Conservation (phyloP, 2,329 filamentous ascomycete species). For the Colletotrichum melonis region DNA sequence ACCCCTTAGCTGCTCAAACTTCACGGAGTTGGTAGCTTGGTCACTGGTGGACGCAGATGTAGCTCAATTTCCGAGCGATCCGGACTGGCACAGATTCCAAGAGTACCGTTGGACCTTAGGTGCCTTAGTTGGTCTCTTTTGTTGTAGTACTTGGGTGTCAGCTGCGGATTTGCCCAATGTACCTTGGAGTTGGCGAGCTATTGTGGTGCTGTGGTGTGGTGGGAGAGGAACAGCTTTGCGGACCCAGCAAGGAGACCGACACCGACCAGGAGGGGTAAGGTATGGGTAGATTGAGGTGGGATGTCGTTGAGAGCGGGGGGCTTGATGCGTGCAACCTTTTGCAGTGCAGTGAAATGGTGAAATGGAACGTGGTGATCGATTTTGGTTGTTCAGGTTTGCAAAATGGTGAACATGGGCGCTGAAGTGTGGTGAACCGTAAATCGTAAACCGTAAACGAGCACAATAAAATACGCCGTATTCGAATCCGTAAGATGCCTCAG, state of each 20-base stretch:
- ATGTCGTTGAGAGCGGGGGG: neutral
- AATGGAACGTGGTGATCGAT: neutral
- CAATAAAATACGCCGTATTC: constrained; percentile 6
- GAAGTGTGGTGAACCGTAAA: neutral
- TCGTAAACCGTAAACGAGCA: neutral
- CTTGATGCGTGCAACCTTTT: neutral
- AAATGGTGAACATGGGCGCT: neutral
- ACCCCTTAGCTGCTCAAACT: neutral
- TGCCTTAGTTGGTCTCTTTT: neutral
- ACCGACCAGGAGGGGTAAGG: neutral
- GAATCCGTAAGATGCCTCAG: neutral
- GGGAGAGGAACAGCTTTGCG: neutral
- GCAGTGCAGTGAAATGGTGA: neutral
- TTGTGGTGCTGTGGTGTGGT: neutral
- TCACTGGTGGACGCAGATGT: neutral
- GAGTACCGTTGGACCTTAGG: neutral
- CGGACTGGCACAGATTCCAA: neutral
- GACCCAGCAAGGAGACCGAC: neutral
- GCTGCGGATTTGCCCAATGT: neutral
- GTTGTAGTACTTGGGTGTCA: neutral
- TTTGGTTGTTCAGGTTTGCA: neutral
- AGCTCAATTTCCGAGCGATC: constrained; percentile 27
- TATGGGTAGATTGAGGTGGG: neutral
- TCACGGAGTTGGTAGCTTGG: neutral
- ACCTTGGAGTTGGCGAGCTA: neutral